Base-by-base conservation (phyloP, 306 rosid species). In the Potentilla sterilis region DNA sequence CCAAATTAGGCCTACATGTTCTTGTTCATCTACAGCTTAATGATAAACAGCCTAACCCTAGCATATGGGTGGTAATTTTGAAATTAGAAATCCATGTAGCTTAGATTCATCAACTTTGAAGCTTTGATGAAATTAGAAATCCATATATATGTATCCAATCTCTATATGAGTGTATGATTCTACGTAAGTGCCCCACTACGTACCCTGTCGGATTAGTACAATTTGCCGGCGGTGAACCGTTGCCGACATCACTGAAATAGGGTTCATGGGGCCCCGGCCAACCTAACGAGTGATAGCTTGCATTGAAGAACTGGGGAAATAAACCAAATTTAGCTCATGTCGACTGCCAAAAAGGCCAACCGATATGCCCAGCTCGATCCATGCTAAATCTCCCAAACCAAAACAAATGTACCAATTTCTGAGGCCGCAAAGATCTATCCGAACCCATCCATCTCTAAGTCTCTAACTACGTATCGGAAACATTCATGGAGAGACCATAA, bases 191-290 rank as follows among this genome's bases (percentile, higher is more conserved):
- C 64, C 64, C 59, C 51, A 46, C 51, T n/a, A 59, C 40, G 40
- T 37, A 37, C 40, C 4, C 4, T n/a, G 34, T 62, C 42, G 38
- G 38, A 24, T 1, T 18, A 24, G 21, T 70, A 19, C 62, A 49
- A 51, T 7, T 72, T 37, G 67, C 51, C 16, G 67, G 9, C 59
- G 42, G 28, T 24, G 52, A 5, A 43, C 61, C 68, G 46, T 24
- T 16, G 77, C 69, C 77, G 68, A 73, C 55, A 73, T 40, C 48
- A 38, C 69, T 38, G 41, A 34, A 38, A 38, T 64, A 3, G 67
- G 46, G 28, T 65, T 37, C 18, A 38, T 38, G 47, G 70, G 46
- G 16, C 32, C 67, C 76, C 15, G 37, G 51, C 66, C 34, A 24
- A 40, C 62, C 61, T 72, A 42, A 41, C 52, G 3, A 15, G 21